Base-by-base conservation (phyloP, 2,329 filamentous ascomycete species). In the Cryphonectria naterciae region DNA sequence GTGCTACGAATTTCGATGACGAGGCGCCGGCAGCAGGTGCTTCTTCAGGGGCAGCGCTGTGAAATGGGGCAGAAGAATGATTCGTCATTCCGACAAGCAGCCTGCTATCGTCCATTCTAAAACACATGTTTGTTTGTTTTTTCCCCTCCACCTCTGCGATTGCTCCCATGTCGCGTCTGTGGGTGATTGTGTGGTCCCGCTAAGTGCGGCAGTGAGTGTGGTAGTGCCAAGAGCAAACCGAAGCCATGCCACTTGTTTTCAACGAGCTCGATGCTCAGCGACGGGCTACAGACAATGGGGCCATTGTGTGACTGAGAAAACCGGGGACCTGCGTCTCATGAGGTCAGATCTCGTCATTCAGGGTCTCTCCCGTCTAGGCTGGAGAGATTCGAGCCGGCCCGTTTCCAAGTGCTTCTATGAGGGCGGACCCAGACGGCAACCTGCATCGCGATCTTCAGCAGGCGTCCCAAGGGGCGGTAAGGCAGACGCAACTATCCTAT, bases 1-100 rank as follows among this genome's bases (percentile, higher is more conserved):
- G 87, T 49, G 88, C 88, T 39, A 89, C 86, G 39, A 91, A 91
- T 77, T 81, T 83, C 77, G 86, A 85, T 35, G 71, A 73, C 25
- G 65, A 70, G 54, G 54, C 56, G 13, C 39, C 68, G 58, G 64
- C 68, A 60, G 68, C 49, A 58, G 64, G 58, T 25, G 46, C 60
- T 13, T 25, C 68, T 46, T 68, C 54, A 46, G 39, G 54, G 32
- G 56, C 41, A 68, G 66, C 43, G 63, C 28, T 65, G 25, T 65
- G 63, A 63, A 5, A 39, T 49, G 19, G 15, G 54, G 25, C n/a
- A 7, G 52, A 32, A 60, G 11, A 15, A 22, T 52, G 22, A 52
- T 52, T 46, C 46, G 37, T 37, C 28, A 37, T 58, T 46, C 25
- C 25, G 28, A 39, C 32, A 46, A 35, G 15, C 15, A 15, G 37